Conservation (phyloP, 2,329 filamentous ascomycete genomes). For the Trichoderma afroharzianum region DNA sequence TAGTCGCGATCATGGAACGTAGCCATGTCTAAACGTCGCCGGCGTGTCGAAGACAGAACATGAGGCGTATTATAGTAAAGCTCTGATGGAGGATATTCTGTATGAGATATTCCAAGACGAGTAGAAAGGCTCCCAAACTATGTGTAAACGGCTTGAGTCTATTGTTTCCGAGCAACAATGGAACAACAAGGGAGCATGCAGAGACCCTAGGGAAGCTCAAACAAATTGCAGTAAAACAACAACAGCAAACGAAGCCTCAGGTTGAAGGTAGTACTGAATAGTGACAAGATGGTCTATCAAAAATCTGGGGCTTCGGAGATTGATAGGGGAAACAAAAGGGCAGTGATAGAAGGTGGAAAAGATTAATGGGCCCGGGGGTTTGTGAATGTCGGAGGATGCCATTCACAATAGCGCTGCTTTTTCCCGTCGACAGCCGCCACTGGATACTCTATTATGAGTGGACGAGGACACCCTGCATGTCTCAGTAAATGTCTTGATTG, state of each 20-base stretch:
- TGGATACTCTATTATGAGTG: constrained; percentile 9
- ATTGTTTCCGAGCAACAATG: constrained; percentile 8
- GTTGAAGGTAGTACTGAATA: neutral
- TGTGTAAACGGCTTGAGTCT: neutral
- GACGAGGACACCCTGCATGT: constrained; percentile 6
- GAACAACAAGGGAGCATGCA: constrained; percentile 7
- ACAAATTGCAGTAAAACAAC: neutral
- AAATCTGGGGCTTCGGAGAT: neutral
- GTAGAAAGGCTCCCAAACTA: neutral
- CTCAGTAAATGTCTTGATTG: constrained; percentile 15
- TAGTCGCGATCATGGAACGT: constrained; percentile 23
- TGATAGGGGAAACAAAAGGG: neutral
- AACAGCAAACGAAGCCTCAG: neutral
- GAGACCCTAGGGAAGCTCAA: neutral
- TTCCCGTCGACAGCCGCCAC: constrained; percentile 10
- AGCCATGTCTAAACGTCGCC: constrained; percentile 25
- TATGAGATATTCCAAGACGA: neutral
- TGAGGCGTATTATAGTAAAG: constrained; percentile 24
- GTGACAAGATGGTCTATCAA: neutral
- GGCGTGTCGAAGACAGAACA: constrained; percentile 24
- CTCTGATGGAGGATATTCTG: neutral
- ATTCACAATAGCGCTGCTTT: constrained; percentile 14
- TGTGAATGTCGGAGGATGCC: constrained; percentile 13
- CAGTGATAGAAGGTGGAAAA: neutral
- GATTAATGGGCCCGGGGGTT: neutral